phyloP scores from a whole-genome alignment of 805 yeast species.

The Torulaspora gathmanii region DNA sequence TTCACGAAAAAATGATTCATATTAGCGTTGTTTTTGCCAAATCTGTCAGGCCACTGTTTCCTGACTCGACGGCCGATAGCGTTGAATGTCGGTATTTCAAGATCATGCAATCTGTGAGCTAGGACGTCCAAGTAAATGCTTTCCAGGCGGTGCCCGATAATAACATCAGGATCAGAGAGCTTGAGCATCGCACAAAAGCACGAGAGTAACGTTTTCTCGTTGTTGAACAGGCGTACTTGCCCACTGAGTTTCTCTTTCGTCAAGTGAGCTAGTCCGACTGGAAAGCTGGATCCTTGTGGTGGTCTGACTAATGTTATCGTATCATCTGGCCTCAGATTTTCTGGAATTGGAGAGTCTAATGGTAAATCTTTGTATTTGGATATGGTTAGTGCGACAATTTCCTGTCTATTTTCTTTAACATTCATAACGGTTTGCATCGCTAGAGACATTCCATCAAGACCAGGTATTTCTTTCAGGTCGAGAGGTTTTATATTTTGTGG shows the following conservation, averaged over 20 bases:
- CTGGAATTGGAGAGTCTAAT: conserved; percentile 70
- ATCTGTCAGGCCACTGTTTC: conserved; percentile 70
- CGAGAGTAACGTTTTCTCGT: conserved; percentile 68
- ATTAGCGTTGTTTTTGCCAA: conserved; percentile 50
- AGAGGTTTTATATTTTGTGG: conserved; percentile 48
- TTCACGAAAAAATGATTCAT: conserved; percentile 54
- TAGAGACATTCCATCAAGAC: conserved; percentile 66
- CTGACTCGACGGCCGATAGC: conserved; percentile 77
- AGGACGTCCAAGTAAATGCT: conserved; percentile 72
- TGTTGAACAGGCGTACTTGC: conserved; percentile 55
- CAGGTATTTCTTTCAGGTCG: conserved; percentile 51
- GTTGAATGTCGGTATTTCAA: conserved; percentile 71
- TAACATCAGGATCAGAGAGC: conserved; percentile 84
- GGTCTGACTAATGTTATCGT: conserved; percentile 77
- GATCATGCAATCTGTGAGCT: conserved; percentile 72
- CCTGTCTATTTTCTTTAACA: conserved; percentile 70
- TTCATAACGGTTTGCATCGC: conserved; percentile 80
- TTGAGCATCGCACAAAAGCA: conserved; percentile 70
- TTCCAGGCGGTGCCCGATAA: conserved; percentile 83
- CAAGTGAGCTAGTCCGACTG: conserved; percentile 65
- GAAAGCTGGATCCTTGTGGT: conserved; percentile 56
- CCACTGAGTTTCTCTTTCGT: conserved; percentile 49
- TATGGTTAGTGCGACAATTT: conserved; percentile 75
- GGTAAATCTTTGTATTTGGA: conserved; percentile 66
- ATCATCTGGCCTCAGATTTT: conserved; percentile 54